Evolutionary conservation across 768 basidiomycete genomes (phyloP), one percentile per base, ranked within the genome.

Genomic region (Tricholoma hemisulphureum): DNA sequence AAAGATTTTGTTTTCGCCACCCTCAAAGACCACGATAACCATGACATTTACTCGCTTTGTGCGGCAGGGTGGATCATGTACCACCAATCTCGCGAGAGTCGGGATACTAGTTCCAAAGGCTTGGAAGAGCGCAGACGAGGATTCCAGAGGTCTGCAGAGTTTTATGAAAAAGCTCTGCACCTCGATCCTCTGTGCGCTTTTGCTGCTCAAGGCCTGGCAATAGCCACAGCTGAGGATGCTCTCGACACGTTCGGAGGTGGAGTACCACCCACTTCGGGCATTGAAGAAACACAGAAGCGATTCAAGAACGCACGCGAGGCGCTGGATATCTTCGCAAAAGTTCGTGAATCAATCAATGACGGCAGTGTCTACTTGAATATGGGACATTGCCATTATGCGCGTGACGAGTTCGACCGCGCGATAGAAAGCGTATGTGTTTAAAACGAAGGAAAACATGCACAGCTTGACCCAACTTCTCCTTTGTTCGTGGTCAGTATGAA

Each of bases 331-430:
- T 93, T 99, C 66, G 88, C 86, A 2, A 93, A 96, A 72, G 88
- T 98, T 52, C 82, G 93, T 55, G 97, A 98, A 74, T 88, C 86
- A 2, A 74, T 94, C 53, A 83, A 84, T 57, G 80, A 83, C 57
- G 93, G 91, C 6, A 90, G 90, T 58, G 94, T 97, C 4, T 94
- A 95, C 67, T 79, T 93, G 67, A 99, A 99, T 70, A 95, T 98
- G 80, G 97, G 95, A 0, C 97, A 98, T 66, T 97, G 95, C 65
- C 91, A 95, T 69, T 96, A 93, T 67, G 83, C 86, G 18, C 81
- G 93, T 51, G 96, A 97, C 58, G 96, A 99, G 69, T 97, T 88
- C 68, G 96, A 98, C 61, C 82, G 91, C 50, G 96, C 97, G 1
- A 95, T 98, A 61, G 95, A 99, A 72, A 91, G 92, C 66, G 96